Evolutionary conservation across 2,329 filamentous ascomycete species (phyloP), one percentile per base, ranked within the genome.

Genomic region (Pseudohalonectria lignicola): DNA sequence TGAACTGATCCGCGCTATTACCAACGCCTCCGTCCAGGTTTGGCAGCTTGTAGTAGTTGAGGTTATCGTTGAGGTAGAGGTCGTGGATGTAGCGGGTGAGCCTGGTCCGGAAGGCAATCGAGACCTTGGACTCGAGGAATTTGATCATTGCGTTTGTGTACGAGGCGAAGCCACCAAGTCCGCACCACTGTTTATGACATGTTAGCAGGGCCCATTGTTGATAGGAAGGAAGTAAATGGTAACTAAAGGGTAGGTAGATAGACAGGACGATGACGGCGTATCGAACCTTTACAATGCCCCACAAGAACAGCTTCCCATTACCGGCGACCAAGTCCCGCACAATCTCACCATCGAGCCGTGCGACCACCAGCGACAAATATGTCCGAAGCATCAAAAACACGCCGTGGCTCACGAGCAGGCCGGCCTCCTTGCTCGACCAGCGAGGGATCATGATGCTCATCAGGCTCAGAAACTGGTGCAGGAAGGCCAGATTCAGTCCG

Each of bases 81-180:
- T 98, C 92, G 60, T 98, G 92, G 39, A 98, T 94, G 57, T 98
- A 98, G 49, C 92, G 72, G 2, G 92, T 98, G 12, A 98, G 70
- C 10, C 92, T 78, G 4, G 92, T 98, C 31, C 92, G 80, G 71
- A 98, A 98, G 25, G 93, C 90, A 47, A 98, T 98, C 6, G 90
- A 94, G 39, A 98, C 87, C 65, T 98, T 98, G 36, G 86, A 90
- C 61, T 98, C 90, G 45, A 98, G 72, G 62, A 85, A 98, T 60
- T 96, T 96, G 69, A 98, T 98, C 83, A 93, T 95, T 39, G 90
- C 87, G 59, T 98, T 98, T 36, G 90, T 95, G 54, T 98, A 98
- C 1, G 90, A 94, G 8, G 88, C 90, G 45, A 96, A 79, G 3
- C 84, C 86, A 31, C 92, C 92, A 26, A 98, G 80, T 3, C 90